Evolutionary conservation across 2,329 filamentous ascomycete species (phyloP).

Genomic region (Pseudocercospora crystallina): DNA sequence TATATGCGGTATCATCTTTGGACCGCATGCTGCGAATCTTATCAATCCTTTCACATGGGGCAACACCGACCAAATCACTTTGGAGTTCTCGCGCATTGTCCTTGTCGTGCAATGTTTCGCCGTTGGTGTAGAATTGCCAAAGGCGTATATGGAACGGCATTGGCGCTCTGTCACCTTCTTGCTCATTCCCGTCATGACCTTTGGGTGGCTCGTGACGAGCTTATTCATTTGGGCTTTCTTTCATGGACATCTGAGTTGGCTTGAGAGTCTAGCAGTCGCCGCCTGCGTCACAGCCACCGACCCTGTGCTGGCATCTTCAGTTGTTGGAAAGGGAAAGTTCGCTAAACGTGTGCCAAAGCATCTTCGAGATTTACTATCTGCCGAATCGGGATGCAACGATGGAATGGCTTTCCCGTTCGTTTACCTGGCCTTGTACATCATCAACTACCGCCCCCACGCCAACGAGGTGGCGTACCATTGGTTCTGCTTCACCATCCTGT

Average conservation of each 20-base stretch:
- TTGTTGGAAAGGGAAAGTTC: conserved; percentile 98
- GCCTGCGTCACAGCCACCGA: conserved; percentile 97
- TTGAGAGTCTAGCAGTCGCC: conserved; percentile 81
- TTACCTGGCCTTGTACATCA: conserved; percentile 86
- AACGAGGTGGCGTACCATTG: conserved; percentile 75
- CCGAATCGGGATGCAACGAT: conserved; percentile 97
- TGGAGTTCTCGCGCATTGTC: conserved; percentile 87
- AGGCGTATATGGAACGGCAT: conserved; percentile 96
- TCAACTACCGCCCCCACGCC: conserved; percentile 72
- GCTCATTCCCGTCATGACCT: conserved; percentile 94
- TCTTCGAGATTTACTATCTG: conserved; percentile 88
- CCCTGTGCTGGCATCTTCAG: conserved; percentile 92
- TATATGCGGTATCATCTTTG: conserved; percentile 83
- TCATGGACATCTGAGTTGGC: conserved; percentile 73
- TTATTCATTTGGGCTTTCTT: conserved; percentile 91
- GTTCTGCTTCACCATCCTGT: conserved; percentile 85
- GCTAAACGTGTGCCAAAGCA: conserved; percentile 97
- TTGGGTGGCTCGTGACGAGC: conserved; percentile 89
- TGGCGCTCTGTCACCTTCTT: conserved; percentile 90
- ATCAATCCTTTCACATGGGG: conserved; percentile 78
- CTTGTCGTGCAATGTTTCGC: conserved; percentile 91
- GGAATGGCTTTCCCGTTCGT: conserved; percentile 99
- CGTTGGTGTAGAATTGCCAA: conserved; percentile 84
- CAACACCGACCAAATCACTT: conserved; percentile 79
- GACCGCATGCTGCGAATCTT: conserved; percentile 77